Evolutionary conservation across 179 eudicot species (phyloP).

Genomic region (Spergularia azorica): DNA sequence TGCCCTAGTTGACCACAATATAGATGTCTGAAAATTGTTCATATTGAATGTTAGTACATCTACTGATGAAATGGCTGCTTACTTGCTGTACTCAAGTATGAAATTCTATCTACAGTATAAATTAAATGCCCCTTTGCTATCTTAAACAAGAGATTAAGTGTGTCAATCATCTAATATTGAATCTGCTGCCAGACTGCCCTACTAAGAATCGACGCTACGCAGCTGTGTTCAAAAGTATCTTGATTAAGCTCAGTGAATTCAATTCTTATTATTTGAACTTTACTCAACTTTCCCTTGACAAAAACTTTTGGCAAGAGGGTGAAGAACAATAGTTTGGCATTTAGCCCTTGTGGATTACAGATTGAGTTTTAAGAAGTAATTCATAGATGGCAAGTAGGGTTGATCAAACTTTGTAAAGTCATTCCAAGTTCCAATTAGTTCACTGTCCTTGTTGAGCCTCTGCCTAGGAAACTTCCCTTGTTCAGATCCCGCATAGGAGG

Average conservation of each 20-base stretch:
- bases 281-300: background rate
- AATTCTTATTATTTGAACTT: background rate
- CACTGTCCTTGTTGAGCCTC: background rate
- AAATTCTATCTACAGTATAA: background rate
- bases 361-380: background rate
- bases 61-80: background rate
- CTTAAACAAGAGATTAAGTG: background rate
- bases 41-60: background rate
- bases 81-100: background rate
- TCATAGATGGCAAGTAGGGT: background rate
- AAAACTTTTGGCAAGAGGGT: background rate
- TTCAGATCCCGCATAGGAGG: background rate
- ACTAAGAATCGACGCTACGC: background rate
- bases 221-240: constrained; percentile 6
- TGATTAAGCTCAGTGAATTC: constrained; percentile 1
- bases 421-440: background rate
- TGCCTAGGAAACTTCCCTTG: background rate
- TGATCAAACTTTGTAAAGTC: background rate
- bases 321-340: background rate
- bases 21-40: background rate
- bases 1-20: too few species aligned
- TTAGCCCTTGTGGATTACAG: background rate
- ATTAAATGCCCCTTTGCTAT: background rate
- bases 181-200: background rate
- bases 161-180: background rate